Conservation (phyloP, 1,284 basidiomycete genomes). For the Leccinum solheimii region DNA sequence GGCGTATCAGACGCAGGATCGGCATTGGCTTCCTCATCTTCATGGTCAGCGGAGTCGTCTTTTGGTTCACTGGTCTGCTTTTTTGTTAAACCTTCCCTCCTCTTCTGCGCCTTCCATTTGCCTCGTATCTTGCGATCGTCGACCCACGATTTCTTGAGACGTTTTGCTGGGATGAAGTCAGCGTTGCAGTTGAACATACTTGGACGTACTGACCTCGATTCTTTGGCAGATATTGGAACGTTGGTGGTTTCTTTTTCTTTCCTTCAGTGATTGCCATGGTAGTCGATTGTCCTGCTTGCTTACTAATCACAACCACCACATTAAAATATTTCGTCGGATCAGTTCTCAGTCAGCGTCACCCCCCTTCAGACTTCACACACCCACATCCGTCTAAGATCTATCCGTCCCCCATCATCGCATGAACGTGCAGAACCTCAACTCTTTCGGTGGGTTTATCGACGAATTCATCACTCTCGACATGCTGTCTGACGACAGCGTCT, state of each 20-base stretch:
- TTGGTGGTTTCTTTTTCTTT: constrained; percentile 58
- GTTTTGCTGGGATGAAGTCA: constrained; percentile 53
- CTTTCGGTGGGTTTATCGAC: constrained; percentile 58
- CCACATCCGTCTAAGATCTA: constrained; percentile 48
- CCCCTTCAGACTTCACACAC: constrained; percentile 36
- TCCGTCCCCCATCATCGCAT: constrained; percentile 65
- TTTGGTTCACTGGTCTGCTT: constrained; percentile 5
- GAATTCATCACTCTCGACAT: constrained; percentile 31
- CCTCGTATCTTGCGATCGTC: constrained; percentile 71
- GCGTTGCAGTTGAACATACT: not conserved
- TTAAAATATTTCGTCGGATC: constrained; percentile 29
- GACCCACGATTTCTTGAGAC: constrained; percentile 73
- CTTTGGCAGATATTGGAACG: constrained; percentile 65
- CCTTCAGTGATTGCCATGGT: constrained; percentile 17
- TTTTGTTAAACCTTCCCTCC: constrained; percentile 49
- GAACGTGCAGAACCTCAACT: constrained; percentile 88
- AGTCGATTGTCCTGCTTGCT: constrained; percentile 12
- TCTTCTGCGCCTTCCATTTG: constrained; percentile 76
- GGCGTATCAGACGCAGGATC: not conserved
- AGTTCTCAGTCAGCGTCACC: constrained; percentile 12
- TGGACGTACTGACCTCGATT: constrained; percentile 51
- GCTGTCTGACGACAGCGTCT: constrained; percentile 13
- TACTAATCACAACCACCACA: constrained; percentile 27
- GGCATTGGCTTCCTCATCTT: constrained; percentile 2
- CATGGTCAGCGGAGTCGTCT: constrained; percentile 10